Base-by-base conservation (phyloP, 345 rosid genomes). In the Viola odorata region DNA sequence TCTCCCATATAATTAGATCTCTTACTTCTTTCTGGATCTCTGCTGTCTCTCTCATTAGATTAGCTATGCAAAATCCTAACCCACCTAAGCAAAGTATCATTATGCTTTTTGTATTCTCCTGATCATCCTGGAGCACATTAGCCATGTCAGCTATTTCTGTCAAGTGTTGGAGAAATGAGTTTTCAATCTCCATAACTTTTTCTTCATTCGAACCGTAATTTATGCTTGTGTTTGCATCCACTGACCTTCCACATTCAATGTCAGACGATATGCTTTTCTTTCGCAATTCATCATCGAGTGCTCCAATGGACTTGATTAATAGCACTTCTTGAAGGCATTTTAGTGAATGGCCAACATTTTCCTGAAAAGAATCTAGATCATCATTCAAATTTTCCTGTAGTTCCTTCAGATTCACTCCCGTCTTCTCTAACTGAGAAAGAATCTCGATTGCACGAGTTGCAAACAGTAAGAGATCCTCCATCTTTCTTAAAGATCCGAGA, bases 1-100 rank as follows among this genome's bases (percentile, higher is more conserved):
- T 72, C 67, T 78, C 79, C 70, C 79, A 69, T 75, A 75, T 72
- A 58, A 80, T 50, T 59, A 83, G 64, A 74, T 79, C 79, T 6
- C 59, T 64, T 12, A 82, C 41, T 53, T 75, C 71, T 66, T 84
- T 73, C 78, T 79, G 79, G 8, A 80, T 77, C 61, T 74, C 64
- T 49, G 5, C 51, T 56, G 81, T 75, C 78, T 84, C 95, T 60
- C 58, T 74, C 68, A 77, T 68, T 64, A 87, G 63, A 70, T 57
- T 71, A 59, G 67, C 74, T 40, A 82, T 77, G 85, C 91, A 77
- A 72, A 85, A 90, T 8, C 77, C 82, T 41, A 82, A 55, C 63
- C 84, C 72, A 49, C 81, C 74, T 37, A 77, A 53, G 62, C 77
- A 61, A 50, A 85, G 64, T 45, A 69, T 58, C 59, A 68, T 72